Base-by-base conservation (phyloP, 805 yeast species). In the Maudiozyma pseudohumilis region DNA sequence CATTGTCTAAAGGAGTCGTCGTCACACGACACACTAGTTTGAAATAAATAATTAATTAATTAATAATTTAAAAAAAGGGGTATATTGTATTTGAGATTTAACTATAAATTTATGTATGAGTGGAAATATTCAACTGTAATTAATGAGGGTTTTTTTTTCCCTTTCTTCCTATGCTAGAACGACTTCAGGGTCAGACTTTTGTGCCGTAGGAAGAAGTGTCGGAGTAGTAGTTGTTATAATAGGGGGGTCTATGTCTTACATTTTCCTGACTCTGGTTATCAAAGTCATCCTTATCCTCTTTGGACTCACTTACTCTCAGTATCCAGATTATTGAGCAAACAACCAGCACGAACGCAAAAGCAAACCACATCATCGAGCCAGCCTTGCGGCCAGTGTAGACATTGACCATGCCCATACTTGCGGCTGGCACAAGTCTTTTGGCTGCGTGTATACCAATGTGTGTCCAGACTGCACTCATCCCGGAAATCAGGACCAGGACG, bases 391-490 rank as follows among this genome's bases (percentile, higher is more conserved):
- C 85, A 8, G 52, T 52, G 13, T 52, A 45, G 1, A 70, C 73
- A 10, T 51, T 40, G 0, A 78, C 52, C 10, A 72, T 63, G 0
- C 64, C 59, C 70, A 76, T 64, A 15, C 80, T 72, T 10, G 80
- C 66, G 1, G 63, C 55, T 3, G 68, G 66, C 0, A 74, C 64
- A 23, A 77, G 49, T n/a, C 52, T 46, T 6, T 51, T 47, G 4
- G 72, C 66, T 2, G 77, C 59, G 27, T 60, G 61, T 0, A 68
- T 64, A 0, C 80, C 80, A 35, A 77, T 74, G 47, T 74, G 76
- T 35, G 69, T 69, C 63, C 81, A 69, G 72, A 77, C 75, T 1
- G 82, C 64, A 2, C 82, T 82, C 21, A 76, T 56, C 0, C 81
- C 83, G 80, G 82, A 77, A 2, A 76, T 30, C 3, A 77, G 50